Base-by-base conservation (phyloP, 177 flowering plant species). In the Tripterygium wilfordii region DNA sequence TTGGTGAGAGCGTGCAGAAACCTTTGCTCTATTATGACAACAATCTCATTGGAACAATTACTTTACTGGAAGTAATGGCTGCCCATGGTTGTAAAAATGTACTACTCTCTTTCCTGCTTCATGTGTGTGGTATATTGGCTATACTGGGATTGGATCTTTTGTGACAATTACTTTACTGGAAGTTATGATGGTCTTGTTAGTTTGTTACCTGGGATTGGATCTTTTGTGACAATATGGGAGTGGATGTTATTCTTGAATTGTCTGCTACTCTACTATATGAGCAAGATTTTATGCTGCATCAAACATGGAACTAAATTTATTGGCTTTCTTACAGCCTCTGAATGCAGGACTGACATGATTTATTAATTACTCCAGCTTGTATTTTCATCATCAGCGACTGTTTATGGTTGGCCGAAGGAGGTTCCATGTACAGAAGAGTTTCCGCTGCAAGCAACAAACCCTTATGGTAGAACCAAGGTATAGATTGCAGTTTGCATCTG, bases 381-480 rank as follows among this genome's bases (percentile, higher is more conserved):
- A 8, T 92, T 92, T 75, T 92, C 99, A 48, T 92, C 99, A 23
- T 92, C 99, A 3, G 99, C 99, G 23, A 94, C 99, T 42, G 97
- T 94, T 40, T 94, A 94, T 68, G 99, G 99, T 27, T 83, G 86
- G 85, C 97, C 99, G 42, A 81, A 94, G 75, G 70, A 67, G 70
- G 95, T 85, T 25, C 99, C 99, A 0, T 89, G 99, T 66, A 87
- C 95, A 16, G 97, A 94, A 68, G 95, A 87, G 43, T 89, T 76
- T 51, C 95, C 95, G 4, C 42, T 85, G 1, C 53, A 64, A 53
- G 97, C 90, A 27, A 50, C 61, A 19, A 94, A 89, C 56, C 99
- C 99, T 17, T 94, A 94, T 70, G 99, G 97, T 52, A 72, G 88
- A 41, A 94, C 97, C 36, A 94, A 94, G 97, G 99, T 92, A 63